Base-by-base conservation (phyloP, 495 filamentous ascomycete genomes). In the Talaromyces stipitatus region DNA sequence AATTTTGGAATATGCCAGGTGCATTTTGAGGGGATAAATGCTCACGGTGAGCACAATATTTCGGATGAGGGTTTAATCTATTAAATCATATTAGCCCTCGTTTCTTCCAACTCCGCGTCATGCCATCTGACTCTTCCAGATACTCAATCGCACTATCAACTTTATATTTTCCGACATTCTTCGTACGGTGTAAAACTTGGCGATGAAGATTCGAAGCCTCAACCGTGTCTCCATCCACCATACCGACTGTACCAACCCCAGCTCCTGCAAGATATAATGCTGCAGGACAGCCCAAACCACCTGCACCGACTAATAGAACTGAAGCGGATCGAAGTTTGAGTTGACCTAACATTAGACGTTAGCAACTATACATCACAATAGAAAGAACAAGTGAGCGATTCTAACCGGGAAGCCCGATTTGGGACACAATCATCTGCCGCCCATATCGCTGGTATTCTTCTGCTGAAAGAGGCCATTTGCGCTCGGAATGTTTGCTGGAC, bases 171-270 rank as follows among this genome's bases (percentile, higher is more conserved):
- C 90, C 90, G 18, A 96, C 81, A 28, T 80, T 82, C 8, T 73
- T 68, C 0, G 82, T 87, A 9, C 74, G 76, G 65, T 98, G 92
- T 28, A 90, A 75, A 55, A 96, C 86, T 70, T 98, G 94, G 2
- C 94, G 87, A 71, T 97, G 92, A 18, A 98, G 81, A 69, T 98
- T 98, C 26, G 92, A 96, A 4, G 74, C 68, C 65, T 97, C 92
- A 50, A 98, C 91, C 1, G 72, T 78, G 73, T 97, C 92, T 52
- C 87, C 90, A 67, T 97, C 92, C 45, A 92, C 81, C 38, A 97
- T 70, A 0, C 92, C 92, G 23, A 97, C 69, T 1, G 82, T 90
- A 10, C 91, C 90, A 5, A 96, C 78, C 1, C 92, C 92, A 14
- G 92, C 89, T 8, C 89, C 91, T 29, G 91, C 88, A 2, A 97